Evolutionary conservation across 75 land plant genomes (phyloP), one percentile per base, ranked within the genome.

Genomic region (Sequoia sempervirens): DNA sequence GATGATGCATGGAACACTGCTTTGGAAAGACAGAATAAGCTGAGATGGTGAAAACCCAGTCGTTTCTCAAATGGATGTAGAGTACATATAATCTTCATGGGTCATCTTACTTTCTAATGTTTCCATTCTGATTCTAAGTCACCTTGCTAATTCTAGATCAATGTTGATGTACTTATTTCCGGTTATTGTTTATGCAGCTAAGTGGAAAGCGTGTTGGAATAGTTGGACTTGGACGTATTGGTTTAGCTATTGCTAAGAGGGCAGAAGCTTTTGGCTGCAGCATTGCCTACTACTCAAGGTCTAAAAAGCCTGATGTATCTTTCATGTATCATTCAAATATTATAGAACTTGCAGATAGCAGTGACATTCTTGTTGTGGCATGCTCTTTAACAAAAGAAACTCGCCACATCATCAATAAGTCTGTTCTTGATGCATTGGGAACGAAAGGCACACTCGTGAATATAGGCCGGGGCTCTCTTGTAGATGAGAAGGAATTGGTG

Each of bases 401-500:
- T 20, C 47, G 61, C 17, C 87, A 88, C 86, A 84, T 90, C 73
- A 82, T 92, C 28, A 80, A 92, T 82, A 74, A 80, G 52, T 87
- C 86, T 73, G 95, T 92, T 28, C 80, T 94, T 56, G 81, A 84
- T 78, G 92, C 92, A 34, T 68, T 92, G 74, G 94, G 94, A 20
- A 90, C 90, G 85, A 84, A 88, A 58, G 93, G 92, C 14, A 79
- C 84, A 40, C 82, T 93, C 30, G 85, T 94, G 5, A 94, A 94
- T 69, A 84, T 94, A 14, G 89, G 86, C 11, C 85, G 95, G 32
- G 95, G 95, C 2, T 85, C 91, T 10, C 83, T 94, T 20, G 85
- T 94, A 1, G 91, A 94, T 70, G 94, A 94, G 85, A 82, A 85
- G 37, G 95, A 91, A 78, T 79, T 94, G 79, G 87, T 94, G 82